phyloP scores from a whole-genome alignment of 2,329 filamentous ascomycete species.

The Calycina herbarum region DNA sequence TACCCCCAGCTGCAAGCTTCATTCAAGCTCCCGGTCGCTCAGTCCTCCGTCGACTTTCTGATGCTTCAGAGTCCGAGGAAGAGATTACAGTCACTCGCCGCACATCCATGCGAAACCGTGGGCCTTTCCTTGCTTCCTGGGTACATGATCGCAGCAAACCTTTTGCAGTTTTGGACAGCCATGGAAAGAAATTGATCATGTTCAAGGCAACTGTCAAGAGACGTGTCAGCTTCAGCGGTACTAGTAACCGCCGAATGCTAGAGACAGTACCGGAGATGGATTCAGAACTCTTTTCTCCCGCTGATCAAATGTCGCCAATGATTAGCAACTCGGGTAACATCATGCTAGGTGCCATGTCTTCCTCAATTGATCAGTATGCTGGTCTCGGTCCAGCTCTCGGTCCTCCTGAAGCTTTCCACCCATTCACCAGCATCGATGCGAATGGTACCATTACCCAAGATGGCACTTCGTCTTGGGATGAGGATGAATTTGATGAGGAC shows the following conservation, averaged over 20 bases:
- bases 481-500: slow-evolving; percentile 62
- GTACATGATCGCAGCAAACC: slow-evolving; percentile 38
- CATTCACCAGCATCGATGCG: slow-evolving; percentile 56
- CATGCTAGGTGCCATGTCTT: slow-evolving; percentile 67
- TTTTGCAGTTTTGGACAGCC: slow-evolving; percentile 43
- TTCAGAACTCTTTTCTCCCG: background rate
- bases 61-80: slow-evolving; percentile 39
- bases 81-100: slow-evolving; percentile 36
- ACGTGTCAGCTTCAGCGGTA: slow-evolving; percentile 41
- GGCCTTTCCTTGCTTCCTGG: slow-evolving; percentile 38
- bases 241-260: slow-evolving; percentile 16
- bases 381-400: slow-evolving; percentile 70
- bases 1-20: slow-evolving; percentile 48
- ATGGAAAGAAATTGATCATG: slow-evolving; percentile 43
- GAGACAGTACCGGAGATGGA: slow-evolving; percentile 4
- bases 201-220: slow-evolving; percentile 40
- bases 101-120: slow-evolving; percentile 26
- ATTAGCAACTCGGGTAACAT: slow-evolving; percentile 69
- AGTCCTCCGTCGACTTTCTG: slow-evolving; percentile 50
- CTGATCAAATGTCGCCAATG: slow-evolving; percentile 47
- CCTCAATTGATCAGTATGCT: slow-evolving; percentile 26
- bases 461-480: slow-evolving; percentile 48
- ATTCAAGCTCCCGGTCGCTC: slow-evolving; percentile 44
- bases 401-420: slow-evolving; percentile 74
- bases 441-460: slow-evolving; percentile 58